Evolutionary conservation across 1,284 basidiomycete species (phyloP), one percentile per base, ranked within the genome.

Genomic region (Ustilago vetiveriae): DNA sequence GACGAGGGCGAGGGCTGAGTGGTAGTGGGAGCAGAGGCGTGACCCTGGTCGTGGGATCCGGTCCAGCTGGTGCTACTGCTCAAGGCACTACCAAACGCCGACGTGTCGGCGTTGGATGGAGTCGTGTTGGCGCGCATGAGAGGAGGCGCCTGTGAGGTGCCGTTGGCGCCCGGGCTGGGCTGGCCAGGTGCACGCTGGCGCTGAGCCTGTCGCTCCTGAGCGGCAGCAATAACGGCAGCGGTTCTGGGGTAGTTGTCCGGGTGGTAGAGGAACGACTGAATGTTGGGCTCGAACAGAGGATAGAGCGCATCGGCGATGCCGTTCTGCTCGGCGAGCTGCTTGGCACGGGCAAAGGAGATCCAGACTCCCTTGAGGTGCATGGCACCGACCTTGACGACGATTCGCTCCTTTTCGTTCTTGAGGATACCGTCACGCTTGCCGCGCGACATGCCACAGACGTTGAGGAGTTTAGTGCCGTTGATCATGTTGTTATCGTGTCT

Each of bases 361-460:
- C 80, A 82, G n/a, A 82, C 80, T 38, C 80, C 80, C 62, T 82
- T 82, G 32, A 82, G 71, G 43, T 81, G 79, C 79, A 82, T 81
- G 16, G 80, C 78, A 27, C 80, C 79, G 9, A 80, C 78, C 63
- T 82, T 82, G 62, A 82, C 80, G 32, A 82, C 80, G 39, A 81
- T 74, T n/a, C 80, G 70, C 52, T 80, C 79, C 72, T 81, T 81
- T 45, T 82, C 79, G 55, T 81, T 81, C 48, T 82, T 82, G 33
- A 82, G 58, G 45, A 82, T 81, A 37, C 79, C 79, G 52, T 82
- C 80, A 23, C 80, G 77, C 67, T 82, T 82, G 21, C 80, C 80
- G 33, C 80, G 79, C 27, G 80, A 79, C 80, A 82, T 80, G 45
- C 75, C 75, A 59, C 78, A 80, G 23, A 80, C 79, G 49, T 82